Conservation (phyloP, 2,329 filamentous ascomycete genomes). For the Aphanoascus verrucosus region DNA sequence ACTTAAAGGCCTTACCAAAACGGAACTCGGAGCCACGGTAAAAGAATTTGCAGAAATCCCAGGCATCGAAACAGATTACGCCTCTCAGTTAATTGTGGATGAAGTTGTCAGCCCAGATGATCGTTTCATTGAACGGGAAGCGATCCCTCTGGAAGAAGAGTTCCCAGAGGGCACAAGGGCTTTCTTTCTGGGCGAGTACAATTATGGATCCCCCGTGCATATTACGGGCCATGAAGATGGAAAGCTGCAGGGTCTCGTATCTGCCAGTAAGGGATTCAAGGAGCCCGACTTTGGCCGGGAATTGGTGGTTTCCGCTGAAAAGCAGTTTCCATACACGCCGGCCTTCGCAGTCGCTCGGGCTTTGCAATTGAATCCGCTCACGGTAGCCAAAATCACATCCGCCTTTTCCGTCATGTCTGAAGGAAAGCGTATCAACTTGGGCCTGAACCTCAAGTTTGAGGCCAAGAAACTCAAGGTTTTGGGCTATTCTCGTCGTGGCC, state of each 20-base stretch:
- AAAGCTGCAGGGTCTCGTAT: slow-evolving; percentile 71
- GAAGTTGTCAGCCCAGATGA: slow-evolving; percentile 82
- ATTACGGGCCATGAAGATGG: slow-evolving; percentile 62
- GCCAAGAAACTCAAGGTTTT: slow-evolving; percentile 90
- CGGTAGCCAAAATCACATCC: slow-evolving; percentile 90
- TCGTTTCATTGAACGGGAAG: slow-evolving; percentile 80
- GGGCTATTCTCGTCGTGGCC: slow-evolving; percentile 80
- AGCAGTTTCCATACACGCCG: slow-evolving; percentile 64
- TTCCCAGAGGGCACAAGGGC: slow-evolving; percentile 72
- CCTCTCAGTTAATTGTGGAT: slow-evolving; percentile 83
- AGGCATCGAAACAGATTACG: slow-evolving; percentile 78
- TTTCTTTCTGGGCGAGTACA: slow-evolving; percentile 90
- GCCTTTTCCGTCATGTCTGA: slow-evolving; percentile 79
- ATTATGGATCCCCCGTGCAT: slow-evolving; percentile 82
- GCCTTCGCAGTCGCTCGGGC: slow-evolving; percentile 81
- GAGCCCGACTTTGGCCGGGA: slow-evolving; percentile 72
- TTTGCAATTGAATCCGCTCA: slow-evolving; percentile 70
- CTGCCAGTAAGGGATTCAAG: slow-evolving; percentile 52
- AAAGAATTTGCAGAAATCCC: slow-evolving; percentile 86
- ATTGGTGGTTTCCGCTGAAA: slow-evolving; percentile 61
- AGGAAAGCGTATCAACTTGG: slow-evolving; percentile 75
- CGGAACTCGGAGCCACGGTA: slow-evolving; percentile 76
- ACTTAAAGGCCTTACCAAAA: slow-evolving; percentile 82
- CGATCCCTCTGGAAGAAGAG: slow-evolving; percentile 82
- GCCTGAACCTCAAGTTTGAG: slow-evolving; percentile 94